Evolutionary conservation across 2,329 filamentous ascomycete genomes (phyloP), one percentile per base, ranked within the genome.

Genomic region (Venturia effusa): DNA sequence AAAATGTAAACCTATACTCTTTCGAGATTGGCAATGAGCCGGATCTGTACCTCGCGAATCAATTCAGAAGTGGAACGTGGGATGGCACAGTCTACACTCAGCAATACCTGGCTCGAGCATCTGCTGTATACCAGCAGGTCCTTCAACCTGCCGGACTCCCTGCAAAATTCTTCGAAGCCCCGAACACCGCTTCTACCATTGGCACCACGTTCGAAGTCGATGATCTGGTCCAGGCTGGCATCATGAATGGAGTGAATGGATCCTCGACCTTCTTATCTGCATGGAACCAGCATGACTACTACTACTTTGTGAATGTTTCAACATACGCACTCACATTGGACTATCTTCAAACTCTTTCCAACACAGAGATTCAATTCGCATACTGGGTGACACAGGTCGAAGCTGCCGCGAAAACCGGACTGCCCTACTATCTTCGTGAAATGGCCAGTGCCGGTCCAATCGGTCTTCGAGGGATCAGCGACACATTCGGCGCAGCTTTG

Each of bases 221-320:
- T 4, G 71, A 77, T 64, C 70, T 82, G 51, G 70, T 75, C 39
- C 61, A 70, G 57, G 71, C 74, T 63, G 77, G 76, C 40, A 77
- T 81, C 64, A 71, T 72, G 55, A 68, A 70, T 8, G 67, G 69
- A 15, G 70, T 71, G 27, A 74, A 77, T 43, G 74, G 73, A 24
- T 64, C 64, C 55, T 71, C 72, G 39, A 69, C 71, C 41, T 77
- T 74, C 66, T 69, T 79, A 65, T 69, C 76, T 19, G 72, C 71
- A 34, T 82, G 79, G 79, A 82, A 81, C 66, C 79, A 82, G 71
- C 80, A 82, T 69, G 78, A 82, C 69, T 82, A 82, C 71, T 81
- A 78, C 68, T 81, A 81, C 68, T 81, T 79, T 69, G 76, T 82
- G 65, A 78, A 76, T 39, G 78, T 81, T 4, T 78, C 79, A 6